Conservation (phyloP, 306 rosid species). For the Vigna nakashimae region DNA sequence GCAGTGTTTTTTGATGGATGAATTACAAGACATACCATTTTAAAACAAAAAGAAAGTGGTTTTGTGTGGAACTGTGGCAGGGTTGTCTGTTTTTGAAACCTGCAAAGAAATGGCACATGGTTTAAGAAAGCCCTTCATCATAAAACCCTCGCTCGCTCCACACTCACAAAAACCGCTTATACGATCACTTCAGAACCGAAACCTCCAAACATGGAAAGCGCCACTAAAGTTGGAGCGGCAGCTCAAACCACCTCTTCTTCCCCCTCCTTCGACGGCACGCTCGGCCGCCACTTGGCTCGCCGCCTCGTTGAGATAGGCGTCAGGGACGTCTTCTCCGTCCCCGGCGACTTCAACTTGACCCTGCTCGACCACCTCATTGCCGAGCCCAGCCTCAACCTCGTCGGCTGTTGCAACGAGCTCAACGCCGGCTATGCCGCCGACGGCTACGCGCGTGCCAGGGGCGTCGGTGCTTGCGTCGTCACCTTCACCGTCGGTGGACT, state of each 20-base stretch:
- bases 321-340: slow-evolving; percentile 76
- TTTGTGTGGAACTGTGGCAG: not conserved
- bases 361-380: slow-evolving; percentile 80
- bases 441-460: slow-evolving; percentile 82
- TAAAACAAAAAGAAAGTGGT: too few species aligned
- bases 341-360: slow-evolving; percentile 87
- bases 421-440: slow-evolving; percentile 94
- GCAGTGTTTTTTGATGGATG: too few species aligned
- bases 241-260: slow-evolving; percentile 39
- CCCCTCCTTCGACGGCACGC: slow-evolving; percentile 46
- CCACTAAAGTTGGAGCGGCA: slow-evolving; percentile 44
- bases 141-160: slow-evolving; percentile 28
- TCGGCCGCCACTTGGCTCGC: slow-evolving; percentile 78
- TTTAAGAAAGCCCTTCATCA: slow-evolving; percentile 41
- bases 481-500: slow-evolving; percentile 96
- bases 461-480: slow-evolving; percentile 86
- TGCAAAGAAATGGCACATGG: slow-evolving; percentile 41
- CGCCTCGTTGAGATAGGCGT: slow-evolving; percentile 73
- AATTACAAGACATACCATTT: too few species aligned
- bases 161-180: not conserved
- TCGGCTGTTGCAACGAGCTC: slow-evolving; percentile 96
- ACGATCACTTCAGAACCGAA: not conserved
- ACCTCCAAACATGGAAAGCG: slow-evolving; percentile 44
- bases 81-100: slow-evolving; percentile 14
- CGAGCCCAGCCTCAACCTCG: slow-evolving; percentile 71